phyloP scores from a whole-genome alignment of 2,329 filamentous ascomycete species.

The Apiospora hydei region DNA sequence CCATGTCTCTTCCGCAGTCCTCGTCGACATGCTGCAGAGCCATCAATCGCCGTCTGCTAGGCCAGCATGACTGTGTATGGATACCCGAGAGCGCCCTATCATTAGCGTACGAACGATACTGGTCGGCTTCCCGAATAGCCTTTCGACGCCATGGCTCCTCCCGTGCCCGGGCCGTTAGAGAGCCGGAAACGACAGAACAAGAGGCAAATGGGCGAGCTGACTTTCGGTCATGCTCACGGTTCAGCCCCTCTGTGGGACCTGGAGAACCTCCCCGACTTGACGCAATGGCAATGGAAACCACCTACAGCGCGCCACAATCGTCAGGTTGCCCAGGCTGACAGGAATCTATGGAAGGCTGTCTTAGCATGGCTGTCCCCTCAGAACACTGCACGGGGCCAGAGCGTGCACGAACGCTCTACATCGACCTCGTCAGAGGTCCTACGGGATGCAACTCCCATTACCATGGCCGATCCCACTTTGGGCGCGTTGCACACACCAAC shows the following conservation, averaged over 20 bases:
- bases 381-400: not conserved
- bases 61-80: slow-evolving; percentile 59
- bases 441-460: not conserved
- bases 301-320: slow-evolving; percentile 44
- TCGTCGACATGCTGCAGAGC: slow-evolving; percentile 55
- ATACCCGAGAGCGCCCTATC: slow-evolving; percentile 64
- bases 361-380: slow-evolving; percentile 26
- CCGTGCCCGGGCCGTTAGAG: slow-evolving; percentile 62
- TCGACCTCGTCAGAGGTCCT: not conserved
- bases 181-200: slow-evolving; percentile 60
- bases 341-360: slow-evolving; percentile 21
- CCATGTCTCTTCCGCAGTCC: slow-evolving; percentile 14
- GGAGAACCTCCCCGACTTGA: slow-evolving; percentile 51
- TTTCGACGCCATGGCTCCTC: slow-evolving; percentile 43
- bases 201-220: slow-evolving; percentile 60
- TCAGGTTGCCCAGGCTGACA: not conserved
- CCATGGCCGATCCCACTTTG: not conserved
- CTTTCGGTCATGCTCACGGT: slow-evolving; percentile 46
- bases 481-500: not conserved
- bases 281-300: slow-evolving; percentile 60
- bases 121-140: slow-evolving; percentile 38
- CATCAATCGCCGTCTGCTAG: slow-evolving; percentile 50
- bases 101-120: slow-evolving; percentile 57
- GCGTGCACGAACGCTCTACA: not conserved
- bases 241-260: slow-evolving; percentile 54